phyloP scores from a whole-genome alignment of 78 protist species.

The Acrasis kona region DNA sequence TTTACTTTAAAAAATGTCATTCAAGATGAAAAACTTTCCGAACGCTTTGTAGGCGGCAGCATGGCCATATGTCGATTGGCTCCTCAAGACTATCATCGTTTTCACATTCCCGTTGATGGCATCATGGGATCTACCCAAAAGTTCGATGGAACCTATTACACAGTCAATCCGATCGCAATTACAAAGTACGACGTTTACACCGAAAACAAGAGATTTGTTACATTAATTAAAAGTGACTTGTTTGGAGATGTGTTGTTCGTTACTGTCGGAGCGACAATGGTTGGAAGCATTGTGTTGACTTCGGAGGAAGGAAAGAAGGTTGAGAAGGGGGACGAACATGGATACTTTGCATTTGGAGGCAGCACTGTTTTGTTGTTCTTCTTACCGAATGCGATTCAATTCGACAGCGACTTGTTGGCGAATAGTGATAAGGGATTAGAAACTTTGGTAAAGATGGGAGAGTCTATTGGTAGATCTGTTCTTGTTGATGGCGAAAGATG shows the following conservation, averaged over 20 bases:
- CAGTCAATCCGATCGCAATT: background rate
- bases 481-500: no score
- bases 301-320: background rate
- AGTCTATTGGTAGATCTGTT: no score
- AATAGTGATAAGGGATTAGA: no score
- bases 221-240: background rate
- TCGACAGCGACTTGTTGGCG: background rate
- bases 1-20: background rate
- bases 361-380: background rate
- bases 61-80: background rate
- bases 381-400: background rate
- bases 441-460: no score
- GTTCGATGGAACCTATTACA: background rate
- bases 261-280: constrained; percentile 11
- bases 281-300: background rate
- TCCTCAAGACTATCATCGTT: constrained; percentile 20
- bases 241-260: background rate
- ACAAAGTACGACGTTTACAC: background rate
- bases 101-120: background rate
- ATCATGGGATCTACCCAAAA: background rate
- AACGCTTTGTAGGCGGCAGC: background rate
- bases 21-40: background rate
- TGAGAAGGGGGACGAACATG: background rate
- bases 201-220: background rate
- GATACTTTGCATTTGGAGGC: constrained; percentile 7